A percentile compares a stretch with the other conserved stretches of the same genome.
Evolutionary conservation across 352 stramenopile species (phyloP).

Genomic region (Thraustochytrium sp.): DNA sequence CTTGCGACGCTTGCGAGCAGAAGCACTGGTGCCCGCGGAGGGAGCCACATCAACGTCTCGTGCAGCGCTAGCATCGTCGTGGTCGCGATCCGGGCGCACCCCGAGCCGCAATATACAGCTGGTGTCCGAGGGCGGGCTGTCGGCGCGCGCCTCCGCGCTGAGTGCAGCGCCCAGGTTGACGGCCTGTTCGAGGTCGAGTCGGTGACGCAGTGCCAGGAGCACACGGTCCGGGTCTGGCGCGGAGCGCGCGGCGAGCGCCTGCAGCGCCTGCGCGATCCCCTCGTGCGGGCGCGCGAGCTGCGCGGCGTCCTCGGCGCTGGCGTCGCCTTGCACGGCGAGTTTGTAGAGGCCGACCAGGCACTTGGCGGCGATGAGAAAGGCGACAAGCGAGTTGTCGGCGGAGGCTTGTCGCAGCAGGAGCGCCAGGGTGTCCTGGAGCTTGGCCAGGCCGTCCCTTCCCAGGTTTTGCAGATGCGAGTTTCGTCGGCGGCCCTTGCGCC

Average conservation of each 20-base stretch:
- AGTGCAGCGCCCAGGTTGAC: neutral
- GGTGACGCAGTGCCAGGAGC: neutral
- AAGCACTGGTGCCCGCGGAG: too few relatives aligned
- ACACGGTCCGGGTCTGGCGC: neutral
- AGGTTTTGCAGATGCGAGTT: neutral
- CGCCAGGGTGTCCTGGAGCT: neutral
- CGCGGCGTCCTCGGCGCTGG: neutral
- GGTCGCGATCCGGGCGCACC: too few relatives aligned
- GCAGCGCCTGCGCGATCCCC: neutral
- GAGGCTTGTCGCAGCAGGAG: neutral
- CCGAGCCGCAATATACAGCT: too few relatives aligned
- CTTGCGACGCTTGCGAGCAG: too few relatives aligned
- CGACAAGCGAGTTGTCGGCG: neutral
- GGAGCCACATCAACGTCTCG: too few relatives aligned
- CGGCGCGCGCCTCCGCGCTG: neutral
- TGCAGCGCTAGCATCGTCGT: too few relatives aligned
- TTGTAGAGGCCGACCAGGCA: neutral
- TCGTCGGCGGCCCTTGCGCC: neutral
- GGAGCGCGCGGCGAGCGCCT: neutral
- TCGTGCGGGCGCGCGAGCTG: too few relatives aligned
- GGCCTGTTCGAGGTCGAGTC: neutral
- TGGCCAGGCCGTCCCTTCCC: neutral
- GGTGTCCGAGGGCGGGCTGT: too few relatives aligned
- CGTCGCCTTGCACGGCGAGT: neutral
- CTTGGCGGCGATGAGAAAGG: conserved; percentile 10